These are phyloP conservation scores for Bryum argenteum DNA, from an alignment of 225 moss, liverwort and hornwort genomes.

Conservation along the genomic window DNA sequence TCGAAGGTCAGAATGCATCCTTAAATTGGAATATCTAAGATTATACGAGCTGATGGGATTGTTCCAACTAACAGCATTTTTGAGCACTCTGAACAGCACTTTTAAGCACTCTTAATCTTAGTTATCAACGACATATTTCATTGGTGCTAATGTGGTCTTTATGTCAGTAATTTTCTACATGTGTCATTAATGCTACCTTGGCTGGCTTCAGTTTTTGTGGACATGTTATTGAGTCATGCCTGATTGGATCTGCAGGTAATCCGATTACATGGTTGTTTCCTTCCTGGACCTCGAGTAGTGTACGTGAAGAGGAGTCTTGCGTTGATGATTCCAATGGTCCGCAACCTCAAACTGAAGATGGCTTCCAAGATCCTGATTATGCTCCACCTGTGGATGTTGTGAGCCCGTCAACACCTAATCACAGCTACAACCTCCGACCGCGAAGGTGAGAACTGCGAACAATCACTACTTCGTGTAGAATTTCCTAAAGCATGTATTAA, in stretches of 20 bases:
- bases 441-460: slow-evolving; percentile 40
- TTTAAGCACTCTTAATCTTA: too few species aligned
- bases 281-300: slow-evolving; percentile 35
- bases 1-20: slow-evolving; percentile 12
- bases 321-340: slow-evolving; percentile 21
- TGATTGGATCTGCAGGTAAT: slow-evolving; percentile 35
- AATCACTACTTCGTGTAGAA: too few species aligned
- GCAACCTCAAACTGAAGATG: slow-evolving; percentile 36
- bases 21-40: neutral
- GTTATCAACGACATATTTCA: too few species aligned
- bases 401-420: slow-evolving; percentile 33
- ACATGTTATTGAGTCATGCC: too few species aligned
- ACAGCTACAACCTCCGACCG: slow-evolving; percentile 55
- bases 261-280: slow-evolving; percentile 50
- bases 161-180: too few species aligned
- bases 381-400: slow-evolving; percentile 34
- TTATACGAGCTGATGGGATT: neutral
- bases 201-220: neutral
- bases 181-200: too few species aligned
- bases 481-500: too few species aligned
- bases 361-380: slow-evolving; percentile 47
- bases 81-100: too few species aligned
- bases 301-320: slow-evolving; percentile 23
- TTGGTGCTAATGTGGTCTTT: too few species aligned
- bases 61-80: neutral